phyloP scores from a whole-genome alignment of 148 eudicot genomes.

The Bassia scoparia region DNA sequence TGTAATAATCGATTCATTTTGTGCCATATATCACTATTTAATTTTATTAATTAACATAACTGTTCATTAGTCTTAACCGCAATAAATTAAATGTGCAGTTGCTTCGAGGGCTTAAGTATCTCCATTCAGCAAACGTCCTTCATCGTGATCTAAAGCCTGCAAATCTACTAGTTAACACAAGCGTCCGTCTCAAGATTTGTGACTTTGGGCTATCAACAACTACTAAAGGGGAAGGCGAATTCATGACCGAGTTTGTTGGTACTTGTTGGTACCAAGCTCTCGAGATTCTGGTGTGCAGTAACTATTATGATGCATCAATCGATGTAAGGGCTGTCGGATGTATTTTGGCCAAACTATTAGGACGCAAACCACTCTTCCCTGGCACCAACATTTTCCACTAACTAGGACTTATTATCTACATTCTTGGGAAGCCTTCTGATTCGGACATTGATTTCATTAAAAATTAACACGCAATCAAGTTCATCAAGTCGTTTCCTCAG shows the following conservation, averaged over 20 bases:
- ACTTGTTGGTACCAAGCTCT: slow-evolving; percentile 49
- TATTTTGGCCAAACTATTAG: slow-evolving; percentile 44
- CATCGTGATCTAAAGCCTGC: slow-evolving; percentile 50
- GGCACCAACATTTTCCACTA: slow-evolving; percentile 30
- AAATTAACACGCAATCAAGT: slow-evolving; percentile 17
- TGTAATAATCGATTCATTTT: too few relatives aligned
- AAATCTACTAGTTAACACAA: slow-evolving; percentile 43
- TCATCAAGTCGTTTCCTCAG: slow-evolving; percentile 22
- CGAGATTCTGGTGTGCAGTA: slow-evolving; percentile 34
- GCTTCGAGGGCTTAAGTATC: slow-evolving; percentile 35
- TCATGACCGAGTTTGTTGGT: slow-evolving; percentile 40
- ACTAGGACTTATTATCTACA: slow-evolving; percentile 25
- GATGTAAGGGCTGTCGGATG: slow-evolving; percentile 50
- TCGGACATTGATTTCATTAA: slow-evolving; percentile 31
- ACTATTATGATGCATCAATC: slow-evolving; percentile 35
- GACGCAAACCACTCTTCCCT: slow-evolving; percentile 36
- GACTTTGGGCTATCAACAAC: slow-evolving; percentile 50
- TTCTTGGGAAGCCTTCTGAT: slow-evolving; percentile 31
- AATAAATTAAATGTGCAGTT: too few relatives aligned
- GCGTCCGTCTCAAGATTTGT: slow-evolving; percentile 41
- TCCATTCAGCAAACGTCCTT: slow-evolving; percentile 45
- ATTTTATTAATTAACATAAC: too few relatives aligned
- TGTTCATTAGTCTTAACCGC: too few relatives aligned
- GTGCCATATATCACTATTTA: too few relatives aligned
- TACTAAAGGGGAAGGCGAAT: slow-evolving; percentile 17